A percentile compares a stretch with the other conserved stretches of the same genome.
Evolutionary conservation across 208 protist species (phyloP).

Genomic region (Balamuthia mandrillaris): DNA sequence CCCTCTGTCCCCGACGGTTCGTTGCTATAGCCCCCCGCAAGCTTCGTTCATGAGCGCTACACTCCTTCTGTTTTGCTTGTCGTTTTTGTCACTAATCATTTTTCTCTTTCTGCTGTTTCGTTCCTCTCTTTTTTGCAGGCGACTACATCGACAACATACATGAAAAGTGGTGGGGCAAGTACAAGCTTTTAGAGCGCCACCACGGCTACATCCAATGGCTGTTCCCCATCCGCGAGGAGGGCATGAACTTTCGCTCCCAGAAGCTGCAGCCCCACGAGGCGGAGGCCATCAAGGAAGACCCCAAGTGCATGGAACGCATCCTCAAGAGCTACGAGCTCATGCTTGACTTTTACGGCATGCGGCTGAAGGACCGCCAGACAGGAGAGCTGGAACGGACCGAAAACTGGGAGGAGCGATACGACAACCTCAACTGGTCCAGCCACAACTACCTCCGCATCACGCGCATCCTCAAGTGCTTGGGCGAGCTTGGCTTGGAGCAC

Average conservation of each 20-base stretch:
- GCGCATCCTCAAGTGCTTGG: constrained; percentile 32
- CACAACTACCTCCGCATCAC: not conserved
- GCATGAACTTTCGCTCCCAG: constrained; percentile 72
- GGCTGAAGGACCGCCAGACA: not conserved
- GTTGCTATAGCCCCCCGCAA: too few species aligned
- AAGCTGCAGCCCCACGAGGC: constrained; percentile 68
- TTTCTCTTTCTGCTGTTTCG: not conserved
- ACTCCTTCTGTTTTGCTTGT: not conserved
- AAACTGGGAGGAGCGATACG: not conserved
- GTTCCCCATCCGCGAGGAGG: constrained; percentile 75
- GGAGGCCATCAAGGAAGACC: constrained; percentile 56
- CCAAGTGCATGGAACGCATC: constrained; percentile 10
- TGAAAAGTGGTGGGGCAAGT: constrained; percentile 46
- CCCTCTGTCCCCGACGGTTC: too few species aligned
- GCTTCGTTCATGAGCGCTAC: too few species aligned
- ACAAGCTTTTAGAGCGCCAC: constrained; percentile 64
- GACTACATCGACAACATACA: constrained; percentile 70
- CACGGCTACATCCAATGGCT: constrained; percentile 79
- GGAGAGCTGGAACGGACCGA: constrained; percentile 7
- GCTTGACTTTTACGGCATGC: constrained; percentile 24
- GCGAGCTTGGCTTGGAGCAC: constrained; percentile 30
- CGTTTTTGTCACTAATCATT: not conserved
- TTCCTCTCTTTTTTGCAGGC: not conserved
- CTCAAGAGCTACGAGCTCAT: not conserved
- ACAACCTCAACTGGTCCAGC: not conserved